A percentile compares a stretch with the other conserved stretches of the same genome.
Evolutionary conservation across 2,329 filamentous ascomycete species (phyloP).

Genomic region (Fusarium decemcellulare): DNA sequence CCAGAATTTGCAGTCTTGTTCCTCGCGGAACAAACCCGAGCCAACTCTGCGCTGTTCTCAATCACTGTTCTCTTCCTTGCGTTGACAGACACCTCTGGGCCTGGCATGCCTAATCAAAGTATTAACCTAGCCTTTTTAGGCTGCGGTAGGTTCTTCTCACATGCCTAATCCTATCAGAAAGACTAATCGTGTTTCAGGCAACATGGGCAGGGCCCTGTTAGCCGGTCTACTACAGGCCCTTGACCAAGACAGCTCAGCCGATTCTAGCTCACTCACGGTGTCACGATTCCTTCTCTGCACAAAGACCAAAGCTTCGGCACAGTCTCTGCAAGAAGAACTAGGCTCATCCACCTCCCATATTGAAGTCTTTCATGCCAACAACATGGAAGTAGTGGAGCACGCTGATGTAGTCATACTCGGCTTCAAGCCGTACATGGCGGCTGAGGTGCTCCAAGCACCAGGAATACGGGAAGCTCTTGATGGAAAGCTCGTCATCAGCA

Average conservation of each 20-base stretch:
- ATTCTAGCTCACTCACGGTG: not conserved
- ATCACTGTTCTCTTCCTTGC: not conserved
- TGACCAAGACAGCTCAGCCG: not conserved
- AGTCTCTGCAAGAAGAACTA: not conserved
- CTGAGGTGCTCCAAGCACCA: not conserved
- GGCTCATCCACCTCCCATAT: not conserved
- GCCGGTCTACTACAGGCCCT: not conserved
- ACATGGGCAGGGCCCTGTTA: not conserved
- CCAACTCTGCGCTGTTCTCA: not conserved
- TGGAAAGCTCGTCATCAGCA: not conserved
- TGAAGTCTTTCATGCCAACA: not conserved
- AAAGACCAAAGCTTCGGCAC: not conserved
- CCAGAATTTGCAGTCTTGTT: not conserved
- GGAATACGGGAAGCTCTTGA: not conserved
- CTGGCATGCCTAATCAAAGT: not conserved
- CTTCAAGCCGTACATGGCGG: constrained; percentile 15
- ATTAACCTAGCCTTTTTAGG: not conserved
- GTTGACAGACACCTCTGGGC: not conserved
- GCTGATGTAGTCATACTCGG: constrained; percentile 13
- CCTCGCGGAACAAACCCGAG: too few relatives aligned
- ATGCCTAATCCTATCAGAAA: too few relatives aligned
- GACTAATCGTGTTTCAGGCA: not conserved
- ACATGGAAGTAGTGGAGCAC: not conserved
- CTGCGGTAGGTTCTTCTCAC: not conserved
- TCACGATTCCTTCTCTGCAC: not conserved